phyloP scores from a whole-genome alignment of 768 basidiomycete species.

The Tylopilus sp. region DNA sequence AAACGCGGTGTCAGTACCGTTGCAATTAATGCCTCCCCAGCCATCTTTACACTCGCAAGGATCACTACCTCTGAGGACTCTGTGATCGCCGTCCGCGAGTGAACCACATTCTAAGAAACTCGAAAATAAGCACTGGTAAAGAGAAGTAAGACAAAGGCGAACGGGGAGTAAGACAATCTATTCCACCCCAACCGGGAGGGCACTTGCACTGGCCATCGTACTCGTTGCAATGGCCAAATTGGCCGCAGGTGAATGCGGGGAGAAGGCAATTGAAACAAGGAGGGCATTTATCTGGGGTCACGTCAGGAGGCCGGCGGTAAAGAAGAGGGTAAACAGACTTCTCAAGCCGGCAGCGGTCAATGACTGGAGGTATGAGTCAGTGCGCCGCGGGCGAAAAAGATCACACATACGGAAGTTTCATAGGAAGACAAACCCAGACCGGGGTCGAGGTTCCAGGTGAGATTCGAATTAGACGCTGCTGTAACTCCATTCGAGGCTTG shows the following conservation, averaged over 20 bases:
- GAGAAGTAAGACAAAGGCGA: constrained; percentile 32
- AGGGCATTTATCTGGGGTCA: constrained; percentile 55
- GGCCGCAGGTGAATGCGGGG: constrained; percentile 88
- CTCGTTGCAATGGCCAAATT: constrained; percentile 85
- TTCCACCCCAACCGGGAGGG: constrained; percentile 95
- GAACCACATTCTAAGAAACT: constrained; percentile 80
- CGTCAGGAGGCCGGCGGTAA: neutral
- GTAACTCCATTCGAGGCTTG: constrained; percentile 1
- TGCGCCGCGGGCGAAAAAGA: constrained; percentile 1
- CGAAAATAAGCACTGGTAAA: neutral
- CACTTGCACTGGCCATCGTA: constrained; percentile 97
- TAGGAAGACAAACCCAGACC: constrained; percentile 21
- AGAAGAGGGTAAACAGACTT: constrained; percentile 7
- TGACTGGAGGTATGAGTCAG: constrained; percentile 17
- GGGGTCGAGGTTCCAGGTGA: constrained; percentile 13
- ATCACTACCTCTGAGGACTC: constrained; percentile 74
- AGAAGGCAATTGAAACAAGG: constrained; percentile 97
- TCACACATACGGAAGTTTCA: constrained; percentile 22
- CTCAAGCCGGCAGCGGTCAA: constrained; percentile 15
- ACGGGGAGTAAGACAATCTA: constrained; percentile 93
- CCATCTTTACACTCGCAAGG: constrained; percentile 90
- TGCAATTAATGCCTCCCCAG: constrained; percentile 97
- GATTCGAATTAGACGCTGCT: constrained; percentile 12
- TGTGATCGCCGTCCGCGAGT: constrained; percentile 82
- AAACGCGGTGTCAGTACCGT: constrained; percentile 58